Percentiles rank a stretch among this genome's conserved stretches.
Evolutionary conservation across 139 green algal genomes (phyloP).

Genomic region (Chlorella vulgaris): DNA sequence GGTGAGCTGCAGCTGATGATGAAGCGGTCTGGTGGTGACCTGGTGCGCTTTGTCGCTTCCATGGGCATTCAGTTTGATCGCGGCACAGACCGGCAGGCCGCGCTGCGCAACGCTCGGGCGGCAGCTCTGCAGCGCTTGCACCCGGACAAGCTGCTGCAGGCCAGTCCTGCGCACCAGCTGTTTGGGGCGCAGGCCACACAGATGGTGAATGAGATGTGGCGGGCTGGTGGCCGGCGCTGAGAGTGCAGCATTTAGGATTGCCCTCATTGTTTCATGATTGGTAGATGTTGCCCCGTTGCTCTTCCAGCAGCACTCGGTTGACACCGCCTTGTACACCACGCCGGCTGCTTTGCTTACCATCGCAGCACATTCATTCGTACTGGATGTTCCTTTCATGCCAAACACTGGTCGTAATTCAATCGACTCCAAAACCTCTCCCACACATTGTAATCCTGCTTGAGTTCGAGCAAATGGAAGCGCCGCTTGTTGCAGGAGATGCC

Average conservation of each 20-base stretch:
- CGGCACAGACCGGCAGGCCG: not conserved
- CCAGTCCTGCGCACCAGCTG: not conserved
- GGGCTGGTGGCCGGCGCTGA: not conserved
- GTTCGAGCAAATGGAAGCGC: no score
- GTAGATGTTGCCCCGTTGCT: not conserved
- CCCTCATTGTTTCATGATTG: not conserved
- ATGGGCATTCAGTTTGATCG: constrained; percentile 13
- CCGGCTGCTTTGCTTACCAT: no score
- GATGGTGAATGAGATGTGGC: constrained; percentile 16
- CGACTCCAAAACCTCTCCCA: no score
- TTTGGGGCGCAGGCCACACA: constrained; percentile 1
- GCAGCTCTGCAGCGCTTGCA: constrained; percentile 22
- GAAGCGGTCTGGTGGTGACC: constrained; percentile 8
- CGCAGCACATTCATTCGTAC: no score
- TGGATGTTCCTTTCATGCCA: no score
- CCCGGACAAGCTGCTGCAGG: constrained; percentile 14
- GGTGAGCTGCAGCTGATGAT: constrained; percentile 18
- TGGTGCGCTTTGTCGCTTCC: not conserved
- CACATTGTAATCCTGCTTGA: no score
- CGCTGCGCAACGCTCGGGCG: not conserved
- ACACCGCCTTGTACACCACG: no score
- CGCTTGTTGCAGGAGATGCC: no score
- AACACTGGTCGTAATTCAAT: no score
- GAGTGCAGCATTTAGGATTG: not conserved
- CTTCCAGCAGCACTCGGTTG: no score